These are phyloP conservation scores for Saksenaea oblongispora DNA, from an alignment of 371 early-diverging fungal species.

Conservation along the genomic window DNA sequence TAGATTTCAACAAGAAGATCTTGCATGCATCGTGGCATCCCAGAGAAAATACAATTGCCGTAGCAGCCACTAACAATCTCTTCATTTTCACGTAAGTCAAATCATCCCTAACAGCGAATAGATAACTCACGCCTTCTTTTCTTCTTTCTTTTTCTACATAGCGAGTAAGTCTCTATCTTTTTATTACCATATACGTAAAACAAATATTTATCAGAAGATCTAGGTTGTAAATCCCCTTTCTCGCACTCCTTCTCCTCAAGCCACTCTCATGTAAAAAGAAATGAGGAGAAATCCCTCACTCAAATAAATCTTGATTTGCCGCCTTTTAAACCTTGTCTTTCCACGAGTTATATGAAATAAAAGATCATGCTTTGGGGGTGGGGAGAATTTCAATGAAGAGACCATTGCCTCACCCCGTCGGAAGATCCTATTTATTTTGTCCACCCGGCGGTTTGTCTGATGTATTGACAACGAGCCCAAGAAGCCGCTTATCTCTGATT, in stretches of 20 bases:
- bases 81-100: constrained; percentile 82
- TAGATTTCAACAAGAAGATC: constrained; percentile 95
- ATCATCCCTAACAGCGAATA: not conserved
- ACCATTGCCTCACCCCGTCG: no score
- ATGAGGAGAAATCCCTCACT: constrained; percentile 81
- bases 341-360: no score
- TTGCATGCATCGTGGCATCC: constrained; percentile 98
- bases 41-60: constrained; percentile 89
- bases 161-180: not conserved
- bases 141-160: not conserved
- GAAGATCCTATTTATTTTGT: no score
- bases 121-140: not conserved
- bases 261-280: not conserved
- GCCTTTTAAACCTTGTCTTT: constrained; percentile 75
- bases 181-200: no score
- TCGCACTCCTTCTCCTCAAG: constrained; percentile 37
- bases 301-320: constrained; percentile 81
- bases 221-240: not conserved
- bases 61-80: constrained; percentile 96
- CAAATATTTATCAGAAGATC: no score
- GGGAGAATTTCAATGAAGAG: no score
- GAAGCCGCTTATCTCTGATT: no score
- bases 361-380: no score
- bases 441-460: no score
- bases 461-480: no score